phyloP scores from a whole-genome alignment of 345 rosid species.

The Populus euphratica region DNA sequence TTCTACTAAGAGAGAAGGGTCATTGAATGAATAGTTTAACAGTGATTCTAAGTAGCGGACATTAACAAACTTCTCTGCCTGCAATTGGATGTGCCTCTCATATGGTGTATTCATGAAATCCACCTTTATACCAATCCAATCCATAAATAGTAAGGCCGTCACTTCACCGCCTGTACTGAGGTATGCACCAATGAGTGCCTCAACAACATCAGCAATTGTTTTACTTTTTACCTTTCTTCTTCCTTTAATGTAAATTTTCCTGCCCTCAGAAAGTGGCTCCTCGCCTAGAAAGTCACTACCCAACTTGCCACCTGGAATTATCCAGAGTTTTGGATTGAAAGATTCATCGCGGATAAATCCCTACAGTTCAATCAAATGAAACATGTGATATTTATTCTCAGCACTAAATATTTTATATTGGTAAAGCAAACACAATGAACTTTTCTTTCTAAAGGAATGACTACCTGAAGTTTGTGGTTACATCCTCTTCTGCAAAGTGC shows the following conservation, averaged over 20 bases:
- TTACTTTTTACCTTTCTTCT: conserved; percentile 52
- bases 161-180: conserved; percentile 70
- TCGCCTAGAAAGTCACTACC: conserved; percentile 32
- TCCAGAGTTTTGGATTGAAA: conserved; percentile 73
- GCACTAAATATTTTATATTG: not conserved
- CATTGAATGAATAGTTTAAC: conserved; percentile 52
- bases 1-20: conserved; percentile 69
- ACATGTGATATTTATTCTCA: not conserved
- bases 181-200: conserved; percentile 81
- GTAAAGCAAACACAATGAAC: not conserved
- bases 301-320: conserved; percentile 57
- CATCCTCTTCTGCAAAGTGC: conserved; percentile 73
- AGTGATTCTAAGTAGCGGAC: conserved; percentile 45
- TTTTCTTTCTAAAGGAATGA: not conserved
- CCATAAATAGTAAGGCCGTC: conserved; percentile 54
- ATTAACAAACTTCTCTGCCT: conserved; percentile 45
- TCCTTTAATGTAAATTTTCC: conserved; percentile 42
- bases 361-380: conserved; percentile 24
- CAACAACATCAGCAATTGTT: conserved; percentile 78
- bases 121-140: conserved; percentile 66
- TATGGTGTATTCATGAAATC: conserved; percentile 38
- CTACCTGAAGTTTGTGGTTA: conserved; percentile 67
- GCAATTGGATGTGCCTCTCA: conserved; percentile 26
- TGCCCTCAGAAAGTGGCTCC: conserved; percentile 29
- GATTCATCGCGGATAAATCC: conserved; percentile 73